Conservation (phyloP, 1,139 yeast species). For the Tardiomyces depauwii region DNA sequence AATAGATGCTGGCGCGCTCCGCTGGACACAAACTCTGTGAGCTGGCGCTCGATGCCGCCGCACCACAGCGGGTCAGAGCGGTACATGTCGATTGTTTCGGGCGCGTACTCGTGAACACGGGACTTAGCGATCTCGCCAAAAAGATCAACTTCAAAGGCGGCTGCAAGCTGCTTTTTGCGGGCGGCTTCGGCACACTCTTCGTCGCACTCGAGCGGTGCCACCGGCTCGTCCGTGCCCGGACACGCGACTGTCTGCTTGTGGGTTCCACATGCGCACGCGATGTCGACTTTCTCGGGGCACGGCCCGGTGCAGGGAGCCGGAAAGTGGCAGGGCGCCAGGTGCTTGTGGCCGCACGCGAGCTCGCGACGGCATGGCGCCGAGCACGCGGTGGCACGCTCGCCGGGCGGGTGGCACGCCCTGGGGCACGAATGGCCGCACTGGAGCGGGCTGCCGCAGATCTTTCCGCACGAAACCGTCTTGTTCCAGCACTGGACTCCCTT, state of each 20-base stretch:
- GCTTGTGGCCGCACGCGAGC: constrained; percentile 57
- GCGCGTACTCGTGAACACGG: constrained; percentile 11
- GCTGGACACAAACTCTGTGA: constrained; percentile 38
- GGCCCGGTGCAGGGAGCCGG: not conserved
- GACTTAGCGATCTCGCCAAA: not conserved
- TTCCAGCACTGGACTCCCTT: constrained; percentile 67
- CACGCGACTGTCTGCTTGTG: constrained; percentile 45
- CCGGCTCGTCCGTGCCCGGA: constrained; percentile 38
- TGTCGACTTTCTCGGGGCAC: not conserved
- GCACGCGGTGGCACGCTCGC: constrained; percentile 27
- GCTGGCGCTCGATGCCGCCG: constrained; percentile 39
- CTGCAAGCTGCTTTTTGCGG: constrained; percentile 51
- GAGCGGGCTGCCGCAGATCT: constrained; percentile 44
- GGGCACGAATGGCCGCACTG: constrained; percentile 65
- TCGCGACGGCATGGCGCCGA: constrained; percentile 44
- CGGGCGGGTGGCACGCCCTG: constrained; percentile 39
- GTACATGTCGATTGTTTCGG: constrained; percentile 18
- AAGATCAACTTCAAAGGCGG: constrained; percentile 40
- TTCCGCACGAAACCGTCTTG: constrained; percentile 60
- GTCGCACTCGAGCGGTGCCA: constrained; percentile 43
- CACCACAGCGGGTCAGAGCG: constrained; percentile 21
- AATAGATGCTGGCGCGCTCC: constrained; percentile 39
- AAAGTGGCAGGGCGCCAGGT: constrained; percentile 24
- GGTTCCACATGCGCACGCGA: constrained; percentile 45
- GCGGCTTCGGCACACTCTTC: constrained; percentile 54